These are phyloP conservation scores for Rhodamnia rubescens DNA, from an alignment of 345 rosid species.

Conservation along the genomic window DNA sequence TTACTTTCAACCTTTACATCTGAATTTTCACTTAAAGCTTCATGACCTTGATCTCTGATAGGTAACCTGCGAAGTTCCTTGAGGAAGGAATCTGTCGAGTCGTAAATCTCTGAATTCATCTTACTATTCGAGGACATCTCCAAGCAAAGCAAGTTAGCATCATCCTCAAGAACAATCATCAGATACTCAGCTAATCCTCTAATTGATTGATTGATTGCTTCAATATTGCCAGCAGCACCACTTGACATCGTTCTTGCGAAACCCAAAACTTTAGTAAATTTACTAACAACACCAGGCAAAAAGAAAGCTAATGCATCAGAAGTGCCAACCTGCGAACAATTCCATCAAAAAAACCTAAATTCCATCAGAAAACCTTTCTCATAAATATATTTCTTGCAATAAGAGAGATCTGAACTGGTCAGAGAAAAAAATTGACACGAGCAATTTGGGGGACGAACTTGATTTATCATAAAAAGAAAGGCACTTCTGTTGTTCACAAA, in stretches of 20 bases:
- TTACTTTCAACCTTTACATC: conserved; percentile 14
- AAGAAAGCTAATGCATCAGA: conserved; percentile 91
- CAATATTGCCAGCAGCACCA: conserved; percentile 90
- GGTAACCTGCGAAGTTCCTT: conserved; percentile 59
- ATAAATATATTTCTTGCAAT: background rate
- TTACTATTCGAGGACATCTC: conserved; percentile 11
- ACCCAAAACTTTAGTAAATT: conserved; percentile 69
- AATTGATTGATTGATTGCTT: conserved; percentile 72
- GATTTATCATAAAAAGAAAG: background rate
- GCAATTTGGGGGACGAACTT: background rate
- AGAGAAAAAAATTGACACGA: background rate
- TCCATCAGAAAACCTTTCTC: background rate
- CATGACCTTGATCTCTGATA: conserved; percentile 24
- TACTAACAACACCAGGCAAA: conserved; percentile 91
- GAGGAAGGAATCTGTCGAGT: conserved; percentile 37
- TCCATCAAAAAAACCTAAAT: background rate
- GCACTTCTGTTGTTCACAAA: background rate
- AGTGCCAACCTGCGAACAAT: conserved; percentile 56
- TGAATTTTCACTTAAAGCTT: conserved; percentile 17
- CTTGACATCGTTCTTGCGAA: conserved; percentile 66
- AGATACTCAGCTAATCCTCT: conserved; percentile 87
- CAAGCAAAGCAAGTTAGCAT: conserved; percentile 38
- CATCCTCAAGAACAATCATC: conserved; percentile 75
- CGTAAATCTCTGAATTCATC: conserved; percentile 15
- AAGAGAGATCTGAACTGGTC: background rate